phyloP scores from a whole-genome alignment of 2,329 filamentous ascomycete genomes.

The Cytospora piceicola region DNA sequence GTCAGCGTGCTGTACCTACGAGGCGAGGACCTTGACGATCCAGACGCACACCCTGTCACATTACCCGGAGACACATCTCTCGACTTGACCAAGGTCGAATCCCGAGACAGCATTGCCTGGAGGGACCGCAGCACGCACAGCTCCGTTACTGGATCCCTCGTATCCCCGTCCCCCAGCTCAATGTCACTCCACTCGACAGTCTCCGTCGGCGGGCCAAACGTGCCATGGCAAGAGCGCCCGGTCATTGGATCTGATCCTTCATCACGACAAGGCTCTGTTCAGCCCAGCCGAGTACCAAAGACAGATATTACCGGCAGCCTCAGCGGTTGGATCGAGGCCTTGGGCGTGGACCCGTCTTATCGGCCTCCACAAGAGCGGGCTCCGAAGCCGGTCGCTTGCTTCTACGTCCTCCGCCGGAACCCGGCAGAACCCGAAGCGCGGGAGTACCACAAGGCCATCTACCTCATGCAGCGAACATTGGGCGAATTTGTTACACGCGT shows the following conservation, averaged over 20 bases:
- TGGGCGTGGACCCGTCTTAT: conserved; percentile 88
- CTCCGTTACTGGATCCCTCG: conserved; percentile 64
- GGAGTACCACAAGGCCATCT: conserved; percentile 81
- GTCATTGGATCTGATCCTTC: conserved; percentile 50
- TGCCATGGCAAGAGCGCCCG: conserved; percentile 63
- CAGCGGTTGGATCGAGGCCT: conserved; percentile 84
- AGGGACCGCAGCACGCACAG: conserved; percentile 56
- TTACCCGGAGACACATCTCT: conserved; percentile 66
- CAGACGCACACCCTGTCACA: conserved; percentile 76
- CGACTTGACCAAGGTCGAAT: conserved; percentile 60
- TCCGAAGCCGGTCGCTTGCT: conserved; percentile 79
- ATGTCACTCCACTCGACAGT: conserved; percentile 64
- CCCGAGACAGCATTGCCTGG: conserved; percentile 55
- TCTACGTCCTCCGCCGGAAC: conserved; percentile 72
- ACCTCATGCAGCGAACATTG: conserved; percentile 76
- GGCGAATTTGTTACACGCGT: conserved; percentile 74
- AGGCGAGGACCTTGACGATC: conserved; percentile 78
- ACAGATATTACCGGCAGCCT: conserved; percentile 67
- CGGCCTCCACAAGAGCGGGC: conserved; percentile 74
- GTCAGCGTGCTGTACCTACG: conserved; percentile 78
- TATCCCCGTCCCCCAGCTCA: conserved; percentile 70
- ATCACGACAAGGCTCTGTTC: conserved; percentile 52
- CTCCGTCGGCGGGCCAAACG: conserved; percentile 46
- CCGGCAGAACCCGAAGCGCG: conserved; percentile 54
- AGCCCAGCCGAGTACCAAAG: conserved; percentile 57